Conservation (phyloP, 2,329 filamentous ascomycete species). For the Emydomyces testavorans region DNA sequence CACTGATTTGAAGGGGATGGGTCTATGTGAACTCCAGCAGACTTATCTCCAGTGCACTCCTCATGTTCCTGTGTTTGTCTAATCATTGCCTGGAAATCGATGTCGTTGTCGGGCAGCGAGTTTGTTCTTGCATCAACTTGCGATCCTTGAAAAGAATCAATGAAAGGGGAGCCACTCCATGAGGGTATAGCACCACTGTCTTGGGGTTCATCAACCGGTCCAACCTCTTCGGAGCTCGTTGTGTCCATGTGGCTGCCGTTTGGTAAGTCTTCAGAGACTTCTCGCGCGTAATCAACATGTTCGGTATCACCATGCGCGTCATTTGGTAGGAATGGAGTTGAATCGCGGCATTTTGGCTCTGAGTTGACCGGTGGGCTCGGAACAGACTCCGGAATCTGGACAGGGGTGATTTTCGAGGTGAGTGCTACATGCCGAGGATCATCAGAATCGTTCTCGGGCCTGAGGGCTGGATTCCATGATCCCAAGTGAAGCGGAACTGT, state of each 20-base stretch:
- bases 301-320: background rate
- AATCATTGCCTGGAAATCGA: constrained; percentile 8
- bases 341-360: background rate
- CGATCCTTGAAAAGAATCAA: constrained; percentile 1
- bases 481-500: constrained; percentile 18
- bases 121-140: constrained; percentile 5
- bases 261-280: background rate
- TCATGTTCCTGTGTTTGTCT: background rate
- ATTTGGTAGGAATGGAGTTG: background rate
- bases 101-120: constrained; percentile 7
- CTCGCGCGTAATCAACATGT: background rate
- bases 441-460: constrained; percentile 31
- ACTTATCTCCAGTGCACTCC: background rate
- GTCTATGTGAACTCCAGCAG: background rate
- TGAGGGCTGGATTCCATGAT: constrained; percentile 47
- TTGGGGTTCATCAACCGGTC: background rate
- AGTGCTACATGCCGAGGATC: background rate
- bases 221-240: background rate
- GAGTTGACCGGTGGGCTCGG: background rate
- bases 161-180: background rate
- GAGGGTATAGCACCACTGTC: background rate
- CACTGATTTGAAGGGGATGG: no score
- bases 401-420: background rate
- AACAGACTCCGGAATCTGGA: background rate
- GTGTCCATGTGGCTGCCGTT: background rate